Percentiles rank a stretch among this genome's conserved stretches.
These are phyloP conservation scores for Chimonanthus salicifolius DNA, from an alignment of 164 flowering plant genomes.

Conservation along the genomic window DNA sequence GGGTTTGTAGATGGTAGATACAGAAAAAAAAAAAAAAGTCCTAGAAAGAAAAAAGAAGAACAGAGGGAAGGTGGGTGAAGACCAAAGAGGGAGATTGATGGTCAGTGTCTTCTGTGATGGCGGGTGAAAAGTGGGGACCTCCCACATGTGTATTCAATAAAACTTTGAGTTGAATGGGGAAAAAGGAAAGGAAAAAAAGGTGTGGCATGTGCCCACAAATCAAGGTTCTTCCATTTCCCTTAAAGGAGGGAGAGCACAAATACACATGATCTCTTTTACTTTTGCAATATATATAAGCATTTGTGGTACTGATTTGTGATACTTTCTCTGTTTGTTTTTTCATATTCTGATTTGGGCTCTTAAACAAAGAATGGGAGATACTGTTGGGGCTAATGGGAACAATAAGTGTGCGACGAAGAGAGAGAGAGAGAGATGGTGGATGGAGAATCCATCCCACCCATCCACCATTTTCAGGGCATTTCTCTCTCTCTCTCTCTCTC, in stretches of 20 bases:
- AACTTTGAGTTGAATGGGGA: slow-evolving; percentile 10
- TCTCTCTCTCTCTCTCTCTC: no score
- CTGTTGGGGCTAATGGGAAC: background rate
- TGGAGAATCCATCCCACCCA: background rate
- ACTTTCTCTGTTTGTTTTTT: background rate
- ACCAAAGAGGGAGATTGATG: background rate
- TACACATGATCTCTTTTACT: slow-evolving; percentile 19
- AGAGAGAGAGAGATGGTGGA: background rate
- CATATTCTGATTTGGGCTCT: background rate
- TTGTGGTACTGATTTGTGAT: background rate
- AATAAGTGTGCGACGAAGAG: background rate
- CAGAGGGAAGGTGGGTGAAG: no score
- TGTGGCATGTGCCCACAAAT: slow-evolving; percentile 14
- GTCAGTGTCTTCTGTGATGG: slow-evolving; percentile 11
- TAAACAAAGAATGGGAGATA: background rate
- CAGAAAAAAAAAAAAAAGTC: background rate
- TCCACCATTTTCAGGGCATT: background rate
- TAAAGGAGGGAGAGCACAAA: slow-evolving; percentile 34
- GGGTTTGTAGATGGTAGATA: background rate
- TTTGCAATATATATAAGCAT: background rate
- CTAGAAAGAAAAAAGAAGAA: background rate
- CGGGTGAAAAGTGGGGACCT: background rate
- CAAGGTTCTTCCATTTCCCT: slow-evolving; percentile 29
- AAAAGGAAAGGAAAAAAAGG: slow-evolving; percentile 15
- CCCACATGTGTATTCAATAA: background rate